Evolutionary conservation across 352 stramenopile species (phyloP).

Genomic region (Peronospora destructor): DNA sequence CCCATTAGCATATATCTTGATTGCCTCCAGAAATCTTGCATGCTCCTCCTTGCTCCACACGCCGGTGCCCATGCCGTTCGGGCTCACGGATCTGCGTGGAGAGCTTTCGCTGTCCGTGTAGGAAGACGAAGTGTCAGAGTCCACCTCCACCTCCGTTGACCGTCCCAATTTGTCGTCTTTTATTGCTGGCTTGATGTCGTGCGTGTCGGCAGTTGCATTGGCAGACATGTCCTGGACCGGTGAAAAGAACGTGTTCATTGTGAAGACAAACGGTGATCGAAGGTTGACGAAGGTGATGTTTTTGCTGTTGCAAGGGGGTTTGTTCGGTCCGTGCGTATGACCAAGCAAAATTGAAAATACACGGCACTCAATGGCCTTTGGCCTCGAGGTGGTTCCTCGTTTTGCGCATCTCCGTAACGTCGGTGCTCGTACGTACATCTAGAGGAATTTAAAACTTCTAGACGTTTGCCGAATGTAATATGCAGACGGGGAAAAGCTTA

Average conservation of each 20-base stretch:
- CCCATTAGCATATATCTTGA: constrained; percentile 63
- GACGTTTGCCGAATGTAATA: constrained; percentile 5
- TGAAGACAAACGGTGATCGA: neutral
- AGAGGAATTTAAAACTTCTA: constrained; percentile 17
- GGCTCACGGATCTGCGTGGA: constrained; percentile 5
- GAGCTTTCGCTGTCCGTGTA: constrained; percentile 24
- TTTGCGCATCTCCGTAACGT: constrained; percentile 14
- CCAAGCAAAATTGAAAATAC: constrained; percentile 23
- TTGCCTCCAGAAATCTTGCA: constrained; percentile 59
- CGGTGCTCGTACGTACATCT: constrained; percentile 14
- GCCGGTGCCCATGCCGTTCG: constrained; percentile 28
- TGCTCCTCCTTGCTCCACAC: constrained; percentile 65
- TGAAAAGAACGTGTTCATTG: constrained; percentile 16
- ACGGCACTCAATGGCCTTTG: neutral
- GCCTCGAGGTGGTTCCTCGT: neutral
- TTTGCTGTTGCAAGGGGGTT: constrained; percentile 3
- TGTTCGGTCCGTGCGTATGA: constrained; percentile 6
- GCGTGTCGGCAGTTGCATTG: neutral
- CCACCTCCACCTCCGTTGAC: constrained; percentile 7
- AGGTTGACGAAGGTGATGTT: neutral
- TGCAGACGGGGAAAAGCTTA: constrained; percentile 8
- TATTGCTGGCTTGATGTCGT: constrained; percentile 3
- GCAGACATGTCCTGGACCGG: constrained; percentile 9
- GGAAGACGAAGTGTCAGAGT: constrained; percentile 16
- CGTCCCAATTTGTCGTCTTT: constrained; percentile 10